These are phyloP conservation scores for Sclerotinia subarctica DNA, from an alignment of 2,329 filamentous ascomycete genomes.

Conservation along the genomic window DNA sequence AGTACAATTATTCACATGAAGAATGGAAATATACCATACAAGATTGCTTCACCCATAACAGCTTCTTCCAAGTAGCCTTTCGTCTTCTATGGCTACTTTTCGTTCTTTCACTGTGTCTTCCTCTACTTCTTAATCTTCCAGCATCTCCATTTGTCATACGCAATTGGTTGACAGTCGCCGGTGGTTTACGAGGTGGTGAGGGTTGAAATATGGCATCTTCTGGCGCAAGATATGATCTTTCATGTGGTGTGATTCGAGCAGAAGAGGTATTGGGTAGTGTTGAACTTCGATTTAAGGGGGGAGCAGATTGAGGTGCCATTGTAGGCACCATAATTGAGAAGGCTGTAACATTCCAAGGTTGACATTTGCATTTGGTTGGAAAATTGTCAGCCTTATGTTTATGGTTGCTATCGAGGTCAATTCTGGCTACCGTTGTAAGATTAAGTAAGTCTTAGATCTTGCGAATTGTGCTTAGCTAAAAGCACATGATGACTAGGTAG, in stretches of 20 bases:
- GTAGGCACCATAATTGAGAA: constrained; percentile 34
- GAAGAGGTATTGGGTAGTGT: constrained; percentile 28
- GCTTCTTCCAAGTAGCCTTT: constrained; percentile 84
- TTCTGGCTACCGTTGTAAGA: constrained; percentile 8
- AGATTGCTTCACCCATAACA: constrained; percentile 96
- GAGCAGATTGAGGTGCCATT: constrained; percentile 25
- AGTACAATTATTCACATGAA: constrained; percentile 22
- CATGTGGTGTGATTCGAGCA: constrained; percentile 33
- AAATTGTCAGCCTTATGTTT: constrained; percentile 18
- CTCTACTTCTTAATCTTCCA: constrained; percentile 28
- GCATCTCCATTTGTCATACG: constrained; percentile 34
- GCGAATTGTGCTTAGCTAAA: not conserved
- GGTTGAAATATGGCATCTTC: constrained; percentile 74
- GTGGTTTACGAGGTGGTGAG: constrained; percentile 55
- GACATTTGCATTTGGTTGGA: constrained; percentile 2
- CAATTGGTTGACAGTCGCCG: constrained; percentile 40
- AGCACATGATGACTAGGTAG: not conserved
- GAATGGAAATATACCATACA: constrained; percentile 51
- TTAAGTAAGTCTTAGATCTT: not conserved
- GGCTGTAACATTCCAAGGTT: constrained; percentile 8
- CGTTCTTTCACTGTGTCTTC: constrained; percentile 33
- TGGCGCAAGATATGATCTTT: constrained; percentile 71
- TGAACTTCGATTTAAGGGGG: constrained; percentile 32
- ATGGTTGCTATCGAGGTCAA: not conserved
- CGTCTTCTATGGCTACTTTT: constrained; percentile 57